Base-by-base conservation (phyloP, 371 early-diverging fungal genomes). In the Mortierella sp. region DNA sequence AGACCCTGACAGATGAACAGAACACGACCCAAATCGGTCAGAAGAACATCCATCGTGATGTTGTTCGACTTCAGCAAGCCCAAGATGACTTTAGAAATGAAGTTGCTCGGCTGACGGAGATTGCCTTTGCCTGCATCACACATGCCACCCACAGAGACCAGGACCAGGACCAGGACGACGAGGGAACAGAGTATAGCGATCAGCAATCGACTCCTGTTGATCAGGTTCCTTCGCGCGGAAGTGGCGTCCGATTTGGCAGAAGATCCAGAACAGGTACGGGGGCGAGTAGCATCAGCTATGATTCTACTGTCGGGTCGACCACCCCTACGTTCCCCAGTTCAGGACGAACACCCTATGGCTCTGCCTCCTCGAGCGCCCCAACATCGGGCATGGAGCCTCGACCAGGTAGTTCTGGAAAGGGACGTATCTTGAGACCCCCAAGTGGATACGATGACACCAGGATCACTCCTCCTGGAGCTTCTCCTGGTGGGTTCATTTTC, bases 41-140 rank as follows among this genome's bases (percentile, higher is more conserved):
- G 26, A 59, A 70, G 2, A 62, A 55, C 19, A 57, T 79, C 7
- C 29, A 53, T 37, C 48, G 65, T 19, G 76, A 76, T 30, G 62
- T 76, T 1, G 60, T 62, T 16, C 48, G 11, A 7, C 3, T 79
- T 30, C 66, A 68, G 18, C 48, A 46, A 18, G 66, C 51, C 12
- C 72, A 72, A 28, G 69, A 68, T 1, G 51, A n/a, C n/a, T 57
- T 72, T 43, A 65, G 44, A 12, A 64, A 69, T 30, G 73, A 73
- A 26, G 60, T 70, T 23, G 51, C 53, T 16, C 50, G 29, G 3
- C 18, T 70, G 29, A 57, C 60, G 14, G 60, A 59, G 14, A 28
- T 70, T 7, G 51, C 64, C 16, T 60, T 60, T 1, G 59, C 64
- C 9, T 70, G 45, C 48, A 25, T 72, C 18, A 43, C 55, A 1